A percentile compares a stretch with the other conserved stretches of the same genome.
phyloP scores from a whole-genome alignment of 2,329 filamentous ascomycete genomes.

The Colletotrichum sp. region DNA sequence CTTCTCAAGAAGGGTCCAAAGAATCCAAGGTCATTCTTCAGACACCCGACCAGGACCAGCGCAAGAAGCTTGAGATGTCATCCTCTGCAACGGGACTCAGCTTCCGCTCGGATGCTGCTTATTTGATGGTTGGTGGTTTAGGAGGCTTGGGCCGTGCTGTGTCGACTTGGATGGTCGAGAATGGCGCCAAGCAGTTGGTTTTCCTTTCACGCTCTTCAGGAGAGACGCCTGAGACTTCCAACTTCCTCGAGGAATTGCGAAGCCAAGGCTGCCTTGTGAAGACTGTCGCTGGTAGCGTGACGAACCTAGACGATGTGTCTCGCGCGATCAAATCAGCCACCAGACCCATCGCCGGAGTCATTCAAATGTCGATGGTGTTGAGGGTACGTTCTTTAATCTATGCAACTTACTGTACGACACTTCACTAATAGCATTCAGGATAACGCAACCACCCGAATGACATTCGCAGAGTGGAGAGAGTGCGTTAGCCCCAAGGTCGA shows the following conservation, averaged over 20 bases:
- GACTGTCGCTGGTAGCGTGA: not conserved
- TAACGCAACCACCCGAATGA: not conserved
- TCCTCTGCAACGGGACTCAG: not conserved
- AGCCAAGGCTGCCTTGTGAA: not conserved
- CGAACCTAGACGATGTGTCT: not conserved
- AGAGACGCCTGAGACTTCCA: not conserved
- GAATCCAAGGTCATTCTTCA: not conserved
- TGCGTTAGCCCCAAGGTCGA: not conserved
- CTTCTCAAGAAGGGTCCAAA: not conserved
- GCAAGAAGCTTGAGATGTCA: not conserved
- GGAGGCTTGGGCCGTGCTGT: not conserved
- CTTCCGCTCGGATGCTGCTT: not conserved
- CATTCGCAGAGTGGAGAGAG: not conserved
- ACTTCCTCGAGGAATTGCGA: not conserved
- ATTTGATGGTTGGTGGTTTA: not conserved
- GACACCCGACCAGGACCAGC: not conserved
- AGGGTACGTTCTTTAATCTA: not conserved
- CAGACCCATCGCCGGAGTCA: not conserved
- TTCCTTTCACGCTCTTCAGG: not conserved
- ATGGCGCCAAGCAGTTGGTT: not conserved
- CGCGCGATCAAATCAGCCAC: not conserved
- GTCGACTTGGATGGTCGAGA: not conserved
- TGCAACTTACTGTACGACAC: not conserved
- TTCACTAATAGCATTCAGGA: not conserved
- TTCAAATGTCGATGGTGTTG: not conserved